Conservation (phyloP, 2,329 filamentous ascomycete genomes). For the Alternaria sp. region DNA sequence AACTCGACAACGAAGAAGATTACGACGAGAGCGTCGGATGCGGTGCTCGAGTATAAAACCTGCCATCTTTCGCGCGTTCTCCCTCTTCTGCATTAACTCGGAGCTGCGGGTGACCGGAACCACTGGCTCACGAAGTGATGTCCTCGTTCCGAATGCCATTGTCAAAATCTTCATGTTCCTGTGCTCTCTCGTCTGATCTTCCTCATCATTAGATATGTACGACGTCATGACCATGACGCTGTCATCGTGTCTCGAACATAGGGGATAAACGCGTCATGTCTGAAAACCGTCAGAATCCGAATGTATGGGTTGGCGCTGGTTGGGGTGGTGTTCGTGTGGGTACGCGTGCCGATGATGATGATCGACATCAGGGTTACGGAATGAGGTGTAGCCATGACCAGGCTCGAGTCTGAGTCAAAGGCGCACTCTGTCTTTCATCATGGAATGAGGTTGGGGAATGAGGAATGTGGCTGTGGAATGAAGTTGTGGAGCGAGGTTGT, state of each 20-base stretch:
- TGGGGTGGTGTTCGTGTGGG: background rate
- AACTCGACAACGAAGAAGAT: background rate
- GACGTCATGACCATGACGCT: too few relatives aligned
- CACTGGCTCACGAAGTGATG: background rate
- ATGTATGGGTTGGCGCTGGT: background rate
- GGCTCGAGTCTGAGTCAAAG: background rate
- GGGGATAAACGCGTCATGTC: background rate
- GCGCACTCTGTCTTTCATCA: background rate
- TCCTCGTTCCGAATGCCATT: background rate
- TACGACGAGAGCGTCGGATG: background rate
- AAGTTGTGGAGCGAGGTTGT: background rate
- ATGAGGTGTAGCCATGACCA: background rate
- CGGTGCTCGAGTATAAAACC: background rate
- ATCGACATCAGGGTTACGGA: background rate
- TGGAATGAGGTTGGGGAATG: background rate
- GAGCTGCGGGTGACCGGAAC: background rate
- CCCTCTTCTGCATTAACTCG: background rate
- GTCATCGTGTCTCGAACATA: background rate
- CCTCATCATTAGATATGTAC: too few relatives aligned
- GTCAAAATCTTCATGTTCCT: background rate
- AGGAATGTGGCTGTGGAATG: background rate
- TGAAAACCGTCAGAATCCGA: accelerated
- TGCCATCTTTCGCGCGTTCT: background rate
- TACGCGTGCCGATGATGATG: background rate
- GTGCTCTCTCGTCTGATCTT: too few relatives aligned